Base-by-base conservation (phyloP, 2,329 filamentous ascomycete species). In the Botryotinia convoluta region DNA sequence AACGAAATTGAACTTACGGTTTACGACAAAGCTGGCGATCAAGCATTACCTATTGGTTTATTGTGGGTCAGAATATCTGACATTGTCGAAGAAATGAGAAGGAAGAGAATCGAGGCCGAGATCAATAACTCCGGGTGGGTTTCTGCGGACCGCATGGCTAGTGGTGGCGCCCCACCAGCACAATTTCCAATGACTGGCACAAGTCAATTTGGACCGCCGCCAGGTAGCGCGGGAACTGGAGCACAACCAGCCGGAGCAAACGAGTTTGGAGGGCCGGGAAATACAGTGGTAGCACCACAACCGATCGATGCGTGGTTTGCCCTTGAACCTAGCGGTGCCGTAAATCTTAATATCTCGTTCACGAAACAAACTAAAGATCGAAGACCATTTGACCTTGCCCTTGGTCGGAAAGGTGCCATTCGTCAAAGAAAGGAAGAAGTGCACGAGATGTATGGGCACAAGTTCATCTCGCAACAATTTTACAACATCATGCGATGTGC, bases 401-500 rank as follows among this genome's bases (percentile, higher is more conserved):
- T 99, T 76, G 94, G 94, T 76, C 93, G 96, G 81, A 97, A 98
- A 84, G 96, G 95, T 80, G 96, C 96, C 76, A 94, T 99, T 78
- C 93, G 96, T 77, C 95, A 99, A 84, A 93, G 94, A 81, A 99
- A 99, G 85, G 96, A 99, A 83, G 95, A 98, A 80, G 92, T 99
- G 7, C 93, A 98, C 84, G 96, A 99, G 85, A 97, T 98, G 87
- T 98, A 97, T 82, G 96, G 96, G 67, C 96, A 99, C 90, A 99
- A 98, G 84, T 99, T 99, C 81, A 92, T 98, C 72, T 93, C 96
- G 80, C 95, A 98, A 82, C 96, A 98, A 83, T 99, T 99, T 84
- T 99, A 98, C 90, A 99, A 98, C 87, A 98, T 99, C 81, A 99
- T 99, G 96, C 95, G 96, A 75, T 99, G 96, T 84, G 96, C 96